A percentile compares a stretch with the other conserved stretches of the same genome.
These are phyloP conservation scores for Endogone sp. DNA, from an alignment of 192 early-diverging fungal genomes.

Conservation along the genomic window DNA sequence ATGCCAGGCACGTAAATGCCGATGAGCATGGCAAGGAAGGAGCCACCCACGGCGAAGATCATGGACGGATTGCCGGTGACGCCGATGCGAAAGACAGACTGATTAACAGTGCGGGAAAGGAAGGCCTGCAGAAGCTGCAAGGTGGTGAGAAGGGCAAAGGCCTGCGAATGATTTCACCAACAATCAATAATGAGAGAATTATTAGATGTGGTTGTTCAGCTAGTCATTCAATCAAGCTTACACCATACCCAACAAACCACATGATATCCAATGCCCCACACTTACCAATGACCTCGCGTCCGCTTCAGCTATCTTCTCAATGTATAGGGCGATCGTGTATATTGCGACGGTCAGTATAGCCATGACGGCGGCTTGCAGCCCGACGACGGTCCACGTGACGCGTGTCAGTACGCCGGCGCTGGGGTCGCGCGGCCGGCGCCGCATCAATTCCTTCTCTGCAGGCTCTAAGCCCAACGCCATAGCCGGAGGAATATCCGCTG, in stretches of 20 bases:
- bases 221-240: background rate
- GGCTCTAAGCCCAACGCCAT: conserved; percentile 92
- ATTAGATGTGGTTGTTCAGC: background rate
- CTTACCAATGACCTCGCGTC: conserved; percentile 61
- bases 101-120: conserved; percentile 67
- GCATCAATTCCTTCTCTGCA: conserved; percentile 82
- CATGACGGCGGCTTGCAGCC: conserved; percentile 73
- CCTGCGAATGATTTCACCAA: conserved; percentile 38
- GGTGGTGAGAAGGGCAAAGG: conserved; percentile 79
- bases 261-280: conserved; percentile 50
- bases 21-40: conserved; percentile 65
- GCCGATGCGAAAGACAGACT: conserved; percentile 73
- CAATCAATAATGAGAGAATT: conserved; percentile 32
- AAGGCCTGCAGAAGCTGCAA: conserved; percentile 90
- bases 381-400: conserved; percentile 57
- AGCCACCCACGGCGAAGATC: conserved; percentile 69
- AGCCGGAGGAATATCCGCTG: conserved; percentile 93
- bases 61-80: conserved; percentile 78
- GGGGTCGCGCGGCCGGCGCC: conserved; percentile 73
- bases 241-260: conserved; percentile 1
- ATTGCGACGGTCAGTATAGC: conserved; percentile 57
- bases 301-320: conserved; percentile 74
- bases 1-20: conserved; percentile 74
- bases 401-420: conserved; percentile 68
- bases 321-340: conserved; percentile 54